These are phyloP conservation scores for Endocarpon pusillum DNA, from an alignment of 495 filamentous ascomycete genomes.

Conservation along the genomic window DNA sequence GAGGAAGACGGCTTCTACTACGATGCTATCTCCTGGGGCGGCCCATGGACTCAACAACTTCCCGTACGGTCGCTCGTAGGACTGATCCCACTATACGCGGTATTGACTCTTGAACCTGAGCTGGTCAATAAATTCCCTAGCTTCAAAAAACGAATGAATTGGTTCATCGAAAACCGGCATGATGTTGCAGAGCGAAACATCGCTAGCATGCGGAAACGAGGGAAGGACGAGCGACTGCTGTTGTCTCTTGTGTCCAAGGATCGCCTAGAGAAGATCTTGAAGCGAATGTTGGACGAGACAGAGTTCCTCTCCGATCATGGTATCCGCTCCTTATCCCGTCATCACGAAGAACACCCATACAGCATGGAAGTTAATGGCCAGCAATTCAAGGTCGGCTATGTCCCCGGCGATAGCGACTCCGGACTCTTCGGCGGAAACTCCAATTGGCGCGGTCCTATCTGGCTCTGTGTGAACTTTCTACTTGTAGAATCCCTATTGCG, in stretches of 20 bases:
- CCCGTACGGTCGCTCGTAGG: slow-evolving; percentile 84
- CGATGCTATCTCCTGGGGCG: slow-evolving; percentile 90
- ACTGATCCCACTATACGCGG: slow-evolving; percentile 82
- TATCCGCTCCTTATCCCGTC: slow-evolving; percentile 86
- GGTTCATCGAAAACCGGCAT: slow-evolving; percentile 75
- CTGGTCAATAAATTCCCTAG: slow-evolving; percentile 77
- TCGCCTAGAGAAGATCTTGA: slow-evolving; percentile 65
- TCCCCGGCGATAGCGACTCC: slow-evolving; percentile 87
- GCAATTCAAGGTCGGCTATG: slow-evolving; percentile 71
- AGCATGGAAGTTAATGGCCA: slow-evolving; percentile 94
- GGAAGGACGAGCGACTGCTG: slow-evolving; percentile 73
- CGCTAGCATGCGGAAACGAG: slow-evolving; percentile 71
- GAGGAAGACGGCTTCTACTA: slow-evolving; percentile 95
- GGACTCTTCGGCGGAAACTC: slow-evolving; percentile 91
- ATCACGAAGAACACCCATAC: slow-evolving; percentile 76
- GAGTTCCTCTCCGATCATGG: slow-evolving; percentile 85
- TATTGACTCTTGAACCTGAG: slow-evolving; percentile 80
- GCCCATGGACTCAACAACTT: slow-evolving; percentile 80
- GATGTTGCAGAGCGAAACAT: slow-evolving; percentile 86
- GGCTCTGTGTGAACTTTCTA: slow-evolving; percentile 91
- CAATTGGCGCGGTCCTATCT: slow-evolving; percentile 90
- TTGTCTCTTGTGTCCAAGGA: slow-evolving; percentile 81
- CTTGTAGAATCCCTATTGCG: slow-evolving; percentile 81
- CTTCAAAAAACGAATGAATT: slow-evolving; percentile 85
- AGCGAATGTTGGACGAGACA: slow-evolving; percentile 82